Evolutionary conservation across 169 alveolate species (phyloP).

Genomic region (Plasmodium reichenowi): DNA sequence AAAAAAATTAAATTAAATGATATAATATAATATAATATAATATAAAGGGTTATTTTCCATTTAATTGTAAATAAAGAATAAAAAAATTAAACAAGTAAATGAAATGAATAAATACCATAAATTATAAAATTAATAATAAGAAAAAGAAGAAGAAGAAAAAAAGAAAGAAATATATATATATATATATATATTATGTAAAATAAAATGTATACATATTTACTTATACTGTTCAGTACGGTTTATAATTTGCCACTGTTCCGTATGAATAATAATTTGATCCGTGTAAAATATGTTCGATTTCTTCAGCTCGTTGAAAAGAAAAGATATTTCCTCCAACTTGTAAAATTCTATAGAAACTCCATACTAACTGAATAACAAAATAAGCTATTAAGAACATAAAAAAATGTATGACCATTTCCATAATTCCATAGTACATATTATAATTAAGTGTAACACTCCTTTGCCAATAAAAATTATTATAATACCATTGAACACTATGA

Average conservation of each 20-base stretch:
- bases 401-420: slow-evolving; percentile 54
- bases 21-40: too few species aligned
- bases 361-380: slow-evolving; percentile 57
- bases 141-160: too few species aligned
- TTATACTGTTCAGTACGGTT: slow-evolving; percentile 6
- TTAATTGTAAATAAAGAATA: too few species aligned
- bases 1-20: too few species aligned
- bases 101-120: too few species aligned
- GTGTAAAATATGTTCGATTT: slow-evolving; percentile 41
- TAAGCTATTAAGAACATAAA: slow-evolving; percentile 42
- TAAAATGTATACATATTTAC: background rate
- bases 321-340: slow-evolving; percentile 74
- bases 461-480: slow-evolving; percentile 70
- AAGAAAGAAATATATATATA: background rate
- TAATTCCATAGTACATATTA: slow-evolving; percentile 52
- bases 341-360: slow-evolving; percentile 74
- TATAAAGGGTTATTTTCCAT: too few species aligned
- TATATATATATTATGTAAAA: background rate
- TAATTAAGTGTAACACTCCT: slow-evolving; percentile 43
- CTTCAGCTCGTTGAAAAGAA: slow-evolving; percentile 72
- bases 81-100: too few species aligned
- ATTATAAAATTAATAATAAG: too few species aligned
- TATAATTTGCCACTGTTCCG: slow-evolving; percentile 37
- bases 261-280: slow-evolving; percentile 55
- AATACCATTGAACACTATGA: slow-evolving; percentile 76